Base-by-base conservation (phyloP, 805 yeast species). In the Candida dendrica region DNA sequence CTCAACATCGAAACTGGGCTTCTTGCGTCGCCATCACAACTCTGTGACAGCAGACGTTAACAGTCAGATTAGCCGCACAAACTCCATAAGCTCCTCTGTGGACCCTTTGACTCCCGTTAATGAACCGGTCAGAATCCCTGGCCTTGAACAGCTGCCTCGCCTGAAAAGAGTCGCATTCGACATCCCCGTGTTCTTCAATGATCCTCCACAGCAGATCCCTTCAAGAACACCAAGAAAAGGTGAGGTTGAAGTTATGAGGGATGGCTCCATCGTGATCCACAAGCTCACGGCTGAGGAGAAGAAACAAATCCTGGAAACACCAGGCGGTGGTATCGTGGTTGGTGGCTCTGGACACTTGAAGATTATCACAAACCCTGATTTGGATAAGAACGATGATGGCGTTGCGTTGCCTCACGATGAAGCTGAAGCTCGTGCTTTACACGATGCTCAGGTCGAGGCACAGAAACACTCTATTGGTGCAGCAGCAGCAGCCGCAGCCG, bases 151-250 rank as follows among this genome's bases (percentile, higher is more conserved):
- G 30, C 36, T 68, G 1, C 63, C 63, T 40, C 54, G 59, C 6
- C 46, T 86, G 56, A 74, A 76, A 47, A 71, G 86, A 49, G 95
- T 88, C 5, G 72, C 82, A 0, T 90, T 90, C 64, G 87, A 89
- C 3, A 69, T 84, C 4, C 84, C 84, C 30, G 82, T 86, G 14
- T 79, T 87, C 53, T 75, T 74, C 30, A 74, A 75, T 47, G 96
- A 90, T 59, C 97, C 97, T 1, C 95, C 96, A 1, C 97, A 90
- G 55, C 96, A 89, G 57, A 84, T 90, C 44, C 97, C 97, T 2
- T 84, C 95, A 2, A 68, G 95, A 55, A 74, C 71, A 40, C 96
- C 97, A 14, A 70, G 84, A 50, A 72, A 75, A 50, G 97, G 97
- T 34, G 91, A 88, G 59, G 95, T 83, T 13, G 84, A 78, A 49